A percentile compares a stretch with the other conserved stretches of the same genome.
Evolutionary conservation across 2,329 filamentous ascomycete species (phyloP).

Genomic region (Plectosphaerella sp.): DNA sequence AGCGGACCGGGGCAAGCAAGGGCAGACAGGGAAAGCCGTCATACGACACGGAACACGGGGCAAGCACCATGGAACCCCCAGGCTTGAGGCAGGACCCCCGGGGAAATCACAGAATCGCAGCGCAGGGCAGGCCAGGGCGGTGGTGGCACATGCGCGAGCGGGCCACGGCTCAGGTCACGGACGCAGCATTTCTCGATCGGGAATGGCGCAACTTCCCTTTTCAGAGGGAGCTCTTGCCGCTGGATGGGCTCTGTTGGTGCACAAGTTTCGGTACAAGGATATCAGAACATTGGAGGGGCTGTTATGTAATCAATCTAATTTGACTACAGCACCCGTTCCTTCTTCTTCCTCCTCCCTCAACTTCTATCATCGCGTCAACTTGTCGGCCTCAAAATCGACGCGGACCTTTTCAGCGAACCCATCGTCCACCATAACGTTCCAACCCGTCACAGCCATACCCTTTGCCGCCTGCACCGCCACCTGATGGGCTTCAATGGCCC

Average conservation of each 20-base stretch:
- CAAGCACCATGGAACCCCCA: too few species aligned
- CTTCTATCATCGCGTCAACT: neutral
- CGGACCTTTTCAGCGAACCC: conserved; percentile 1
- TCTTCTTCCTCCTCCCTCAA: neutral
- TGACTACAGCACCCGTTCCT: neutral
- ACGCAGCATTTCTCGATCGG: neutral
- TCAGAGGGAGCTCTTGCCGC: too few species aligned
- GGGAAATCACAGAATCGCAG: neutral
- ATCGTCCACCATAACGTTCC: conserved; percentile 22
- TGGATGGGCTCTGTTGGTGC: too few species aligned
- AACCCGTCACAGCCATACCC: conserved; percentile 34
- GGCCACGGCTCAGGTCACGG: neutral
- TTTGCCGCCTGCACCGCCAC: conserved; percentile 39
- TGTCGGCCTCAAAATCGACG: conserved; percentile 3
- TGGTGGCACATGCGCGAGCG: neutral
- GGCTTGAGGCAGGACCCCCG: neutral
- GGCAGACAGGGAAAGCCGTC: neutral
- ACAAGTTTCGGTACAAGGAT: too few species aligned
- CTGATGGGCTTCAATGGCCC: conserved; percentile 29
- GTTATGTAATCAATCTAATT: too few species aligned
- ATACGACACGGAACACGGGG: neutral
- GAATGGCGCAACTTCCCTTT: neutral
- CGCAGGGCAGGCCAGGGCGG: neutral
- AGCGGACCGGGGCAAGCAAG: neutral
- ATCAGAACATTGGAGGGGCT: too few species aligned